Conservation (phyloP, 305 asterid genomes). For the Solanum hybrid region DNA sequence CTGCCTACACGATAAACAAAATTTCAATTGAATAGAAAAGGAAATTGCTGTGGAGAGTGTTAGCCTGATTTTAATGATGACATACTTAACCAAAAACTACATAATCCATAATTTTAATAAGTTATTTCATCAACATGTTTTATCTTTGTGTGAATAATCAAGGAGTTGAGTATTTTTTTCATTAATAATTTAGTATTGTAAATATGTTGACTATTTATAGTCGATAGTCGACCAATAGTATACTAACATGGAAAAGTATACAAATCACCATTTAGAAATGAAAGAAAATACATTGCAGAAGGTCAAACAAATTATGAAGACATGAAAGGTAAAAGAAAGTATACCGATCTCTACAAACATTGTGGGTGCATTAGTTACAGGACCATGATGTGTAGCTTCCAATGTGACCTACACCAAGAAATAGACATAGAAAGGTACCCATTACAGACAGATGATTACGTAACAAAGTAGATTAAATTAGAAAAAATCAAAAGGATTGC, state of each 20-base stretch:
- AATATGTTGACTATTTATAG: not conserved
- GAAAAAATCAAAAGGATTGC: not conserved
- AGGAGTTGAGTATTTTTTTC: not conserved
- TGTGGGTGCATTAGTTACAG: conserved; percentile 18
- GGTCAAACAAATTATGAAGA: not conserved
- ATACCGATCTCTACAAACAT: conserved; percentile 29
- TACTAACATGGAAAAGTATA: not conserved
- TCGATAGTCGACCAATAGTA: not conserved
- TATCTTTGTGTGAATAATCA: not conserved
- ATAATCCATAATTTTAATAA: not conserved
- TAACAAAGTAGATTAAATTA: not conserved
- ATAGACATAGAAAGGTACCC: not conserved
- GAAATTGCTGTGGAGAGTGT: not conserved
- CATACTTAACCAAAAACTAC: not conserved
- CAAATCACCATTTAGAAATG: not conserved
- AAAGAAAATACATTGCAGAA: not conserved
- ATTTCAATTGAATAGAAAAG: not conserved
- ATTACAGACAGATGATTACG: not conserved
- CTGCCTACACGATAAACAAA: conserved; percentile 14
- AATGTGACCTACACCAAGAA: conserved; percentile 20
- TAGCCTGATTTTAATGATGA: not conserved
- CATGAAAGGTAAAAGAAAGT: not conserved
- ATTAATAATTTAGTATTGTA: not conserved
- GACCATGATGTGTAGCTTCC: conserved; percentile 31
- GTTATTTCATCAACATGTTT: not conserved